These are phyloP conservation scores for Aspergillus sp. DNA, from an alignment of 2,329 filamentous ascomycete genomes.

Conservation along the genomic window DNA sequence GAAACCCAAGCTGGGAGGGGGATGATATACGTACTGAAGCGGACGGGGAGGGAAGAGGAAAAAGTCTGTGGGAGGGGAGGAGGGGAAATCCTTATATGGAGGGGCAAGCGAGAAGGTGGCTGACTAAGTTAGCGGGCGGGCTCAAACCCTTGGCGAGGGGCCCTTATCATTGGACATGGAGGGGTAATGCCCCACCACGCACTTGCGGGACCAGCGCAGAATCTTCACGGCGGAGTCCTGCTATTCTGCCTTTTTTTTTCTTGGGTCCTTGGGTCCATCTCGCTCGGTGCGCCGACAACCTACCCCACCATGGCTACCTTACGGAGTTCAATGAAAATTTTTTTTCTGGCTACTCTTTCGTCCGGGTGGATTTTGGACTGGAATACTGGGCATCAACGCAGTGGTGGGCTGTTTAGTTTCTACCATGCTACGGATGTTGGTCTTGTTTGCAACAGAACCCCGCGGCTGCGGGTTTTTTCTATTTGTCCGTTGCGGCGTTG, in stretches of 20 bases:
- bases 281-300: conserved; percentile 16
- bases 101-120: conserved; percentile 44
- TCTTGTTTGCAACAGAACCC: conserved; percentile 24
- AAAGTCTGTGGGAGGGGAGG: conserved; percentile 41
- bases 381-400: conserved; percentile 42
- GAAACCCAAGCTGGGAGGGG: conserved; percentile 21
- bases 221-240: conserved; percentile 31
- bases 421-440: conserved; percentile 7
- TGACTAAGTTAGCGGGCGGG: conserved; percentile 28
- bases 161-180: conserved; percentile 29
- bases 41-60: conserved; percentile 40
- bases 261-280: conserved; percentile 25
- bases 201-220: conserved; percentile 30
- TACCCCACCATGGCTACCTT: conserved; percentile 19
- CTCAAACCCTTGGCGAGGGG: conserved; percentile 32
- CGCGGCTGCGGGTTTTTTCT: conserved; percentile 17
- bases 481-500: conserved; percentile 13
- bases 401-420: conserved; percentile 18
- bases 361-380: conserved; percentile 19
- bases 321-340: conserved; percentile 13
- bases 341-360: conserved; percentile 25
- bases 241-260: conserved; percentile 12
- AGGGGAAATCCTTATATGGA: conserved; percentile 49
- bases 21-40: conserved; percentile 48
- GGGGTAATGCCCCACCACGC: conserved; percentile 27